Conservation (phyloP, 2,329 filamentous ascomycete genomes). For the Akanthomyces dipterigenus region DNA sequence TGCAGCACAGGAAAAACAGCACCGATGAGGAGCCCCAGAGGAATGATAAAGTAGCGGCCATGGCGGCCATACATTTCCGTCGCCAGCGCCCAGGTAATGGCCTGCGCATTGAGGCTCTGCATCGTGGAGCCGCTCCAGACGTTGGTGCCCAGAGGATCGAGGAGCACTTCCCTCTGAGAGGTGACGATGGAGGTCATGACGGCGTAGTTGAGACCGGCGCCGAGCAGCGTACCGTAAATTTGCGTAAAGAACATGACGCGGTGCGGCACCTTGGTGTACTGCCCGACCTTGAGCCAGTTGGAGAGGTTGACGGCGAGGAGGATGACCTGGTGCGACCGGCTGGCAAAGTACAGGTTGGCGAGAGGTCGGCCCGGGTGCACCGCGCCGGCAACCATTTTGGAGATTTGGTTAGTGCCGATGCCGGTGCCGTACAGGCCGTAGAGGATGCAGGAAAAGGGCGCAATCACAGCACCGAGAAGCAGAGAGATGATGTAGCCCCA, state of each 20-base stretch:
- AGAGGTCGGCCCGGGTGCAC: constrained; percentile 33
- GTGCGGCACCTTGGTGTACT: constrained; percentile 32
- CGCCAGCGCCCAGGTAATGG: constrained; percentile 27
- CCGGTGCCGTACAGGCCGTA: constrained; percentile 18
- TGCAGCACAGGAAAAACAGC: constrained; percentile 32
- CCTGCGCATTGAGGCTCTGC: constrained; percentile 36
- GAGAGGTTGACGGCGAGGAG: constrained; percentile 24
- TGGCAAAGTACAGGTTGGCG: constrained; percentile 37
- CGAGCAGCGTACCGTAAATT: constrained; percentile 33
- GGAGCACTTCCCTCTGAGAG: constrained; percentile 34
- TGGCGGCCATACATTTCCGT: constrained; percentile 35
- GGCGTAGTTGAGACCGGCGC: constrained; percentile 38
- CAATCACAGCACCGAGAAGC: constrained; percentile 29
- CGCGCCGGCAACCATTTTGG: constrained; percentile 40
- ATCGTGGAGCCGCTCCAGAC: constrained; percentile 43
- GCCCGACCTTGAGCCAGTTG: constrained; percentile 29
- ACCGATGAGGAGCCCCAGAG: constrained; percentile 35
- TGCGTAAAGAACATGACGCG: constrained; percentile 35
- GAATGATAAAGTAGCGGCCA: constrained; percentile 29
- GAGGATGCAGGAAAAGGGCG: constrained; percentile 26
- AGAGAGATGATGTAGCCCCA: constrained; percentile 31
- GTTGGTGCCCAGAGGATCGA: constrained; percentile 32
- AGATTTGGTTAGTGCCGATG: constrained; percentile 19
- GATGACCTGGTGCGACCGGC: constrained; percentile 27
- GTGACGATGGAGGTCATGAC: constrained; percentile 39